Conservation (phyloP, 2,329 filamentous ascomycete genomes). For the Delphinella strobiligena region DNA sequence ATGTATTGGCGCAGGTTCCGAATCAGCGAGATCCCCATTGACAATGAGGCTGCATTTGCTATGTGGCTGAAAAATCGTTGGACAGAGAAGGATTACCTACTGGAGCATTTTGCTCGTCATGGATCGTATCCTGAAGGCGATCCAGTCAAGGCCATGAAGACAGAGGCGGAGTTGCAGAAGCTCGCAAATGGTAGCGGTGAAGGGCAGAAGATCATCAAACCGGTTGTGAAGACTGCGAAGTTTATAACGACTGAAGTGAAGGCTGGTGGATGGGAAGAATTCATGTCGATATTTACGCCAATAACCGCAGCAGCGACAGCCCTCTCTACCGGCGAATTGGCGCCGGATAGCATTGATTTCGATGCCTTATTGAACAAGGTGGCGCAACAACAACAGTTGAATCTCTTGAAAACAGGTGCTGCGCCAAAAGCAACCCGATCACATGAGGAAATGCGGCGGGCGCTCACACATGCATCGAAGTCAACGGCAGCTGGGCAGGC, state of each 20-base stretch:
- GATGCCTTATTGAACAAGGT: conserved; percentile 22
- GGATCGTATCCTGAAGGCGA: conserved; percentile 68
- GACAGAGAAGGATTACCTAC: conserved; percentile 75
- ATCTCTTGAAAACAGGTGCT: conserved; percentile 16
- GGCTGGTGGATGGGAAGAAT: conserved; percentile 38
- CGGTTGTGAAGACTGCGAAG: conserved; percentile 21
- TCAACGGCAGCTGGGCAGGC: neutral
- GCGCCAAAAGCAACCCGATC: conserved; percentile 16
- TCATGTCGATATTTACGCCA: conserved; percentile 39
- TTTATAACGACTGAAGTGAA: conserved; percentile 38
- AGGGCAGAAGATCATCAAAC: conserved; percentile 9
- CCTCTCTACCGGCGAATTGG: conserved; percentile 32
- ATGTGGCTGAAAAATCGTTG: conserved; percentile 69
- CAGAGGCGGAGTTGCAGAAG: conserved; percentile 21
- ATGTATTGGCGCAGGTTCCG: conserved; percentile 85
- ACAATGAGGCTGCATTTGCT: conserved; percentile 59
- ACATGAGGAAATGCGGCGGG: conserved; percentile 19
- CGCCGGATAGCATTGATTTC: conserved; percentile 21
- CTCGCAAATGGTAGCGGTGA: conserved; percentile 21
- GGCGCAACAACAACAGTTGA: conserved; percentile 20
- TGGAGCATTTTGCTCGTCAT: conserved; percentile 62
- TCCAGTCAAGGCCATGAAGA: conserved; percentile 20
- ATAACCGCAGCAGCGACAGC: conserved; percentile 39
- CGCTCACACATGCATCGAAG: conserved; percentile 18
- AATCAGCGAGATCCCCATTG: conserved; percentile 66